phyloP scores from a whole-genome alignment of 2,329 filamentous ascomycete species.

The Cytospora leucostoma region DNA sequence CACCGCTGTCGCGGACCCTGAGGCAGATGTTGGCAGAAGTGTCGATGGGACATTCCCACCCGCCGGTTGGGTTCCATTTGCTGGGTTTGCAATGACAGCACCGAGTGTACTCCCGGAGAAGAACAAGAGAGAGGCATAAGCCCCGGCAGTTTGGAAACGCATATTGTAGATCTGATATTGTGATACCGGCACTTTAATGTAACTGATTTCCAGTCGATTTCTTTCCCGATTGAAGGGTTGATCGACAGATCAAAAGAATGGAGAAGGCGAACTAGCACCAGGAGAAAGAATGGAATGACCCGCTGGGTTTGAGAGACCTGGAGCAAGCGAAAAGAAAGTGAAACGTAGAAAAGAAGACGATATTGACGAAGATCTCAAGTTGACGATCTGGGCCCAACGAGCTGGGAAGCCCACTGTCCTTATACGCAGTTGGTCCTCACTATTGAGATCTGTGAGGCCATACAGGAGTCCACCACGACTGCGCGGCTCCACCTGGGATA shows the following conservation, averaged over 20 bases:
- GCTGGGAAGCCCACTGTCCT: not conserved
- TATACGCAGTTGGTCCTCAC: not conserved
- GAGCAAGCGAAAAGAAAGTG: conserved; percentile 5
- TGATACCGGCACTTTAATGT: not conserved
- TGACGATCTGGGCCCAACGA: conserved; percentile 10
- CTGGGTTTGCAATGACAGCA: conserved; percentile 13
- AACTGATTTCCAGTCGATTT: not conserved
- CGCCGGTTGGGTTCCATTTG: conserved; percentile 7
- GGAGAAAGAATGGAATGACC: conserved; percentile 26
- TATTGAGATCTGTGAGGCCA: not conserved
- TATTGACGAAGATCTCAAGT: conserved; percentile 17
- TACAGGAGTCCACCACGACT: not conserved
- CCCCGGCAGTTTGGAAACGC: conserved; percentile 24
- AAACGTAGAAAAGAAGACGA: conserved; percentile 15
- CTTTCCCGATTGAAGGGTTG: conserved; percentile 7
- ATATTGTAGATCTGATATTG: conserved; percentile 2
- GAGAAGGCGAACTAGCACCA: conserved; percentile 26
- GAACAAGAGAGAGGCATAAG: conserved; percentile 24
- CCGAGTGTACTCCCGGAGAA: conserved; percentile 21
- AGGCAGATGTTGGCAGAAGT: conserved; percentile 11
- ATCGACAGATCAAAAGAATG: conserved; percentile 22
- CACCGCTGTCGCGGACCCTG: not conserved
- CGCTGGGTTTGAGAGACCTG: conserved; percentile 11
- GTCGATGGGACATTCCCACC: conserved; percentile 20
- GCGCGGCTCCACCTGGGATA: conserved; percentile 2